Evolutionary conservation across 202 grass and related monocot species (phyloP).

Genomic region (Setaria viridis): DNA sequence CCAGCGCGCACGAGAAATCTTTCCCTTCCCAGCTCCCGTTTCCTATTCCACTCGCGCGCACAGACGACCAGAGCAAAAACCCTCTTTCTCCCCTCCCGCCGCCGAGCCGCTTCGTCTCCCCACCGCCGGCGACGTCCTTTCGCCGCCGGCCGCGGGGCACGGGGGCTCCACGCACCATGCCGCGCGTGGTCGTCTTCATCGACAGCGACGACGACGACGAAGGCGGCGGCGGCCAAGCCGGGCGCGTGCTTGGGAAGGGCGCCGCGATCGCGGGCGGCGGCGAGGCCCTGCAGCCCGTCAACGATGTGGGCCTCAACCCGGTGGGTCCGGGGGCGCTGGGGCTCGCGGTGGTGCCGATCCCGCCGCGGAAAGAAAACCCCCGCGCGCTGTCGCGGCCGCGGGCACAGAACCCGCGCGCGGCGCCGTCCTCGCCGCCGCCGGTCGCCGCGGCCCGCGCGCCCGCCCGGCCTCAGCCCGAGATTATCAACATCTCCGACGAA

Average conservation of each 20-base stretch:
- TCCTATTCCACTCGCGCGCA: slow-evolving; percentile 9
- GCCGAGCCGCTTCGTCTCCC: not conserved
- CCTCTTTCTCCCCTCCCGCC: not conserved
- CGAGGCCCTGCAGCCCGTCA: not conserved
- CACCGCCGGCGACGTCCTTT: not conserved
- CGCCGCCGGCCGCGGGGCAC: not conserved
- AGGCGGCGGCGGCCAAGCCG: not conserved
- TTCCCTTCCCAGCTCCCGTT: slow-evolving; percentile 5
- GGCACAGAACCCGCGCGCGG: not conserved
- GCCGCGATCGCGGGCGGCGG: not conserved
- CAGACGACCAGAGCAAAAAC: slow-evolving; percentile 20
- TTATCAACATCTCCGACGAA: not conserved
- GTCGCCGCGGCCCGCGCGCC: not conserved
- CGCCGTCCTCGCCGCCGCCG: not conserved
- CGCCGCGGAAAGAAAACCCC: not conserved
- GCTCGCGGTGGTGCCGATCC: not conserved
- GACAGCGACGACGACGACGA: slow-evolving; percentile 5
- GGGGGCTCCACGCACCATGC: not conserved
- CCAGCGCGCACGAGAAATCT: not conserved
- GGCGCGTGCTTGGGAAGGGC: not conserved
- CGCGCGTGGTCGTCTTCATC: not conserved
- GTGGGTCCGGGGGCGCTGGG: not conserved
- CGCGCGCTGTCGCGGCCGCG: not conserved
- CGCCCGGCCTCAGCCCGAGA: not conserved
- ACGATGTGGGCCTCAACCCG: not conserved